Evolutionary conservation across 768 basidiomycete species (phyloP).

Genomic region (Calocybe gangraenosa): DNA sequence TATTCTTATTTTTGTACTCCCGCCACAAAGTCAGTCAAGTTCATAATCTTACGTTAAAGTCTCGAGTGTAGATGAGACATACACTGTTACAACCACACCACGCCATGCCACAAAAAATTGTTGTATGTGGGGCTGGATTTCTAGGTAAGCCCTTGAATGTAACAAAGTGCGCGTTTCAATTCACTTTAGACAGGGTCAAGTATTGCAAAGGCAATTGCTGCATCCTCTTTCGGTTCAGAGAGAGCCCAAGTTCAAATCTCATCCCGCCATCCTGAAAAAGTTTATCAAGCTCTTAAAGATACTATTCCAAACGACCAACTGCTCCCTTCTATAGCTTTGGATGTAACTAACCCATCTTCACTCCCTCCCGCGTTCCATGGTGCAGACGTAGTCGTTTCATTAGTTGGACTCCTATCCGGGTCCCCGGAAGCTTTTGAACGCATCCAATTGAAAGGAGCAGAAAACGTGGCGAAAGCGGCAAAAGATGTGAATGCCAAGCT

Average conservation of each 20-base stretch:
- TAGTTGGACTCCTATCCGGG: slow-evolving; percentile 68
- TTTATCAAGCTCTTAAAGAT: slow-evolving; percentile 29
- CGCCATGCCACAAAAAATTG: slow-evolving; percentile 32
- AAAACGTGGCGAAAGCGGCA: slow-evolving; percentile 58
- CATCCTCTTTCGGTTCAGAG: slow-evolving; percentile 20
- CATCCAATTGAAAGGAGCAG: slow-evolving; percentile 62
- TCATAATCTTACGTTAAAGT: slow-evolving; percentile 1
- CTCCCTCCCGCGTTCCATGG: slow-evolving; percentile 45
- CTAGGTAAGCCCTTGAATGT: slow-evolving; percentile 35
- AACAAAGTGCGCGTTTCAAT: not conserved
- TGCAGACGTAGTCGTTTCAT: slow-evolving; percentile 57
- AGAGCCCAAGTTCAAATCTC: slow-evolving; percentile 49
- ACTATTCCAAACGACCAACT: slow-evolving; percentile 29
- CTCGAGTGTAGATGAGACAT: not conserved
- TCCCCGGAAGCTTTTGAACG: slow-evolving; percentile 50
- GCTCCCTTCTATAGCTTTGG: slow-evolving; percentile 40
- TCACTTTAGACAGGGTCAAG: slow-evolving; percentile 37
- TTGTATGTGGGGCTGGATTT: slow-evolving; percentile 57
- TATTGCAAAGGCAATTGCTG: slow-evolving; percentile 51
- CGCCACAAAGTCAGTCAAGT: no score
- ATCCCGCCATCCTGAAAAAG: slow-evolving; percentile 50
- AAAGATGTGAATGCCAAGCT: slow-evolving; percentile 51
- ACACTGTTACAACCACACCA: not conserved
- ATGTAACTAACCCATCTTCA: slow-evolving; percentile 51
- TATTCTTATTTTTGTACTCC: no score